Evolutionary conservation across 2,329 filamentous ascomycete genomes (phyloP), one percentile per base, ranked within the genome.

Genomic region (Xylaria sp.): DNA sequence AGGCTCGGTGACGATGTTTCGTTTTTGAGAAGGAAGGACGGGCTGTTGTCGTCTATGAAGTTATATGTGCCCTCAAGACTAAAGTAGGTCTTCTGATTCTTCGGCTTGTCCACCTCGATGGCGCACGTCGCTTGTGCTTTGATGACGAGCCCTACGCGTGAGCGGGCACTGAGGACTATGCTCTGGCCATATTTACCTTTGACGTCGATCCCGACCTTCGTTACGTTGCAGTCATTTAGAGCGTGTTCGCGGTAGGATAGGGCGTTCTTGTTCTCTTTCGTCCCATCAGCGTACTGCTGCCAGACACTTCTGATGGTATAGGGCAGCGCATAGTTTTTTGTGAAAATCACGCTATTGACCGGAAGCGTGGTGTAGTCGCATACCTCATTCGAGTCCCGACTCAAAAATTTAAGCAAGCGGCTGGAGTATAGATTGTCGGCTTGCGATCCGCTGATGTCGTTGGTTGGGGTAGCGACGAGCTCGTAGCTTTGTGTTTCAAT

Each of bases 231-330:
- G 20, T 68, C 32, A 39, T 39, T 4, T 36, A 32, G 3, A 67
- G 52, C 23, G 15, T 10, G 30, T 70, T 61, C 48, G 28, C 23
- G 20, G n/a, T 71, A 71, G 15, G 52, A 20, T 1, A 71, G 61
- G 0, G 69, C 60, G 6, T 48, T 65, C 4, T 58, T 34, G 30
- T 68, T 63, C 20, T 59, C 36, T n/a, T n/a, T 50, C 5, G 25
- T 28, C 10, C 34, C 56, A 43, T 68, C 55, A 3, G 20, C 41
- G 12, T 46, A 34, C 18, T 60, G 20, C 41, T 39, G 61, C 59
- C 62, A 70, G 28, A 70, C 53, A 13, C 28, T 63, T 5, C 32
- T 39, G 2, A 72, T 43, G 5, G 67, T 66, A 34, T 70, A 72
- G 7, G 62, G 59, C 0, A 72, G 36, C 4, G 65, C 70, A 9